Evolutionary conservation across 1,139 yeast genomes (phyloP).

Genomic region (Saccharomyces hybrid): DNA sequence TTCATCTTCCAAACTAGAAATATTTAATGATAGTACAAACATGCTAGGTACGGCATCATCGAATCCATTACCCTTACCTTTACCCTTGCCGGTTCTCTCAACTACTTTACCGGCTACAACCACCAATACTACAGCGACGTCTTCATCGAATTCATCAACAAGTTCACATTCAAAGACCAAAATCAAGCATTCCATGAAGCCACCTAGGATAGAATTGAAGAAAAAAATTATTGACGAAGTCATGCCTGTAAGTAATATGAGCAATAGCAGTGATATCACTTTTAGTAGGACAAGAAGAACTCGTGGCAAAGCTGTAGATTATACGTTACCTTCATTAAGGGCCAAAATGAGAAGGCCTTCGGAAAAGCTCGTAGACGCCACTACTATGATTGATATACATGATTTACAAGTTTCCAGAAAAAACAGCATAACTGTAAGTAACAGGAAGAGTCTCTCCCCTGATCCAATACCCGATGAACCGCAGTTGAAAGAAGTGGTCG

Average conservation of each 20-base stretch:
- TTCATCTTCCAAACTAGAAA: conserved; percentile 19
- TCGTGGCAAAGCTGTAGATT: conserved; percentile 51
- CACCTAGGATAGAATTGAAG: conserved; percentile 27
- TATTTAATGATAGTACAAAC: conserved; percentile 15
- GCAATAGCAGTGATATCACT: conserved; percentile 13
- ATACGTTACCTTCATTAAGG: conserved; percentile 60
- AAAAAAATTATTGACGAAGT: conserved; percentile 33
- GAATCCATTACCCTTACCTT: neutral
- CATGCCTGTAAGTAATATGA: conserved; percentile 31
- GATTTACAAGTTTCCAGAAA: conserved; percentile 24
- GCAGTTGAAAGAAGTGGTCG: neutral
- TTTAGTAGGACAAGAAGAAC: conserved; percentile 36
- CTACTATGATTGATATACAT: conserved; percentile 28
- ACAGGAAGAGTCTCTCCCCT: neutral
- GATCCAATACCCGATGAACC: conserved; percentile 1
- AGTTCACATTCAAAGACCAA: conserved; percentile 18
- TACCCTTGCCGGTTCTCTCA: neutral
- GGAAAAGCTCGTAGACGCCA: conserved; percentile 53
- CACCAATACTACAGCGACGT: neutral
- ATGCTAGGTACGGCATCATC: neutral
- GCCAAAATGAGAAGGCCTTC: conserved; percentile 67
- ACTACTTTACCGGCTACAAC: neutral
- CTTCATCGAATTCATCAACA: conserved; percentile 2
- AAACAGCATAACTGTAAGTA: conserved; percentile 4
- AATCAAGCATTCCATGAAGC: conserved; percentile 29